These are phyloP conservation scores for Tetraselmis striata DNA, from an alignment of 139 green algal genomes.

Conservation along the genomic window DNA sequence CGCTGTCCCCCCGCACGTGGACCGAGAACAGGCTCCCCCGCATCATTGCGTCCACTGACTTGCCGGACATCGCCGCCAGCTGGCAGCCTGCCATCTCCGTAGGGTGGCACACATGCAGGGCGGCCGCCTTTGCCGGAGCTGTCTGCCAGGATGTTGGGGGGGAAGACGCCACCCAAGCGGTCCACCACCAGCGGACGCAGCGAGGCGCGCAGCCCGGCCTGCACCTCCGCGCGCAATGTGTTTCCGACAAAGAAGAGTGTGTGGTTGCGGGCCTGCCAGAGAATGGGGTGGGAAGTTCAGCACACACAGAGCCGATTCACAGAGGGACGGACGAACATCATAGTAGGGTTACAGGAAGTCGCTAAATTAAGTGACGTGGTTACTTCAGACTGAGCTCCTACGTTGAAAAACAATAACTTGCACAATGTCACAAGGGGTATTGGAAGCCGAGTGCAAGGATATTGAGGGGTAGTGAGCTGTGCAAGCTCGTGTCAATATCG, in stretches of 20 bases:
- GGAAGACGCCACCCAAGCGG: neutral
- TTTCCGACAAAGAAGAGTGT: neutral
- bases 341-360: too few species aligned
- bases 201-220: neutral
- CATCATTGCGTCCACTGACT: neutral
- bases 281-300: too few species aligned
- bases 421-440: too few species aligned
- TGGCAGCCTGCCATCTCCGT: neutral
- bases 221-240: neutral
- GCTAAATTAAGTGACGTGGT: too few species aligned
- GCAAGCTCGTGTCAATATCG: too few species aligned
- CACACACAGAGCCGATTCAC: too few species aligned
- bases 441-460: too few species aligned
- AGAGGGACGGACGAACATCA: too few species aligned
- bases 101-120: neutral
- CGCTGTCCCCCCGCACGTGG: neutral
- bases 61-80: neutral
- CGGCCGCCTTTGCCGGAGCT: neutral
- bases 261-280: too few species aligned
- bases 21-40: neutral
- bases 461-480: too few species aligned
- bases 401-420: too few species aligned
- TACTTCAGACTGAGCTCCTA: too few species aligned
- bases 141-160: neutral
- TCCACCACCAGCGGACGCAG: neutral